Evolutionary conservation across 306 rosid species (phyloP).

Genomic region (Trifolium subterraneum): DNA sequence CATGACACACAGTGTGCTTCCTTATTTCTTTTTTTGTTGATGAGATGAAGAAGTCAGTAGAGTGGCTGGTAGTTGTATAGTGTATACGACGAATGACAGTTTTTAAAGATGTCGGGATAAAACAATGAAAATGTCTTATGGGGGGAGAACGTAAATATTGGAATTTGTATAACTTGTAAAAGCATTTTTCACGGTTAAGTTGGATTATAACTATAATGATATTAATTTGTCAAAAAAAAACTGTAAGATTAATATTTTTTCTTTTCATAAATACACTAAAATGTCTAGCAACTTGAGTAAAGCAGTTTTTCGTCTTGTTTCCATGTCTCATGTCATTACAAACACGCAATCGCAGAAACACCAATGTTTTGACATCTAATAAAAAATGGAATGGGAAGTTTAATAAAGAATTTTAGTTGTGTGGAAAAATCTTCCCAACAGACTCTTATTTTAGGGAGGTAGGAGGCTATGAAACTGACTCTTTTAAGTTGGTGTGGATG

Average conservation of each 20-base stretch:
- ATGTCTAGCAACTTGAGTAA: constrained; percentile 8
- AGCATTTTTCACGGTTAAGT: neutral
- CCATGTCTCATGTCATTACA: neutral
- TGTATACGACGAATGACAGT: constrained; percentile 12
- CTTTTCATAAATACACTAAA: neutral
- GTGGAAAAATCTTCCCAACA: neutral
- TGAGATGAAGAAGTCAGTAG: constrained; percentile 9
- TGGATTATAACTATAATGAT: neutral
- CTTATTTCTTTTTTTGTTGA: constrained; percentile 4
- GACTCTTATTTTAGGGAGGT: constrained; percentile 4
- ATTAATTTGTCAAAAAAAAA: no score
- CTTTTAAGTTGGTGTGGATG: constrained; percentile 8
- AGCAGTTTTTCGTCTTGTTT: neutral
- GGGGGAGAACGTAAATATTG: neutral
- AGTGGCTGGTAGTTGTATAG: constrained; percentile 26
- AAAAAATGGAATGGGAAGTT: neutral
- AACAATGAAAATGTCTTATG: neutral
- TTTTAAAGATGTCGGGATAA: constrained; percentile 22
- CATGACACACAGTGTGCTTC: neutral
- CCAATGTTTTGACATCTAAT: neutral
- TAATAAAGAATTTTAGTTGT: neutral
- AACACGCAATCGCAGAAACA: neutral
- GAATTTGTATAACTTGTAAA: constrained; percentile 12
- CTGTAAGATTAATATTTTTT: neutral
- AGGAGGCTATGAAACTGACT: neutral